phyloP scores from a whole-genome alignment of 371 early-diverging fungal genomes.

The Syncephalastrum sp. region DNA sequence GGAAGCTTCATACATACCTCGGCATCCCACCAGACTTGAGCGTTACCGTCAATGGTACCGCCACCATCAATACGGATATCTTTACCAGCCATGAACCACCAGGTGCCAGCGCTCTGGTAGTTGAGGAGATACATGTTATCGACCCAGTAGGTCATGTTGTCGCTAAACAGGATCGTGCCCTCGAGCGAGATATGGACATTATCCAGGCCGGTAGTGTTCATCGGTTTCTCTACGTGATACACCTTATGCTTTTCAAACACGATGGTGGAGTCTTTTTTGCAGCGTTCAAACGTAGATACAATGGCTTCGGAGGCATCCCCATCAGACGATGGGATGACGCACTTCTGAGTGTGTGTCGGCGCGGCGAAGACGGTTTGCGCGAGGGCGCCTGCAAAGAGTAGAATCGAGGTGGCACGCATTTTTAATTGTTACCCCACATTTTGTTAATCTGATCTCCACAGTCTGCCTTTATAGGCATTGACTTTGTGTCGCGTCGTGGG shows the following conservation, averaged over 20 bases:
- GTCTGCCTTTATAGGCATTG: too few relatives aligned
- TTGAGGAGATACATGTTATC: slow-evolving; percentile 18
- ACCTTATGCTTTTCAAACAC: slow-evolving; percentile 7
- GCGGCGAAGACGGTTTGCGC: slow-evolving; percentile 88
- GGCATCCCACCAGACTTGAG: slow-evolving; percentile 23
- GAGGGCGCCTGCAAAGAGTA: slow-evolving; percentile 51
- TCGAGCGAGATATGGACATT: slow-evolving; percentile 19
- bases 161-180: slow-evolving; percentile 13
- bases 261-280: slow-evolving; percentile 7
- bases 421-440: too few relatives aligned
- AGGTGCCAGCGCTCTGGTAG: slow-evolving; percentile 25
- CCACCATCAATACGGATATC: slow-evolving; percentile 19
- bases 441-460: too few relatives aligned
- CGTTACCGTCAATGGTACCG: slow-evolving; percentile 19
- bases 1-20: slow-evolving; percentile 1
- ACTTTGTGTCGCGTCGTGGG: too few relatives aligned
- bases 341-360: slow-evolving; percentile 48
- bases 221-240: slow-evolving; percentile 9
- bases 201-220: slow-evolving; percentile 19
- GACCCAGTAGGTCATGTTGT: slow-evolving; percentile 19
- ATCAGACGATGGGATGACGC: slow-evolving; percentile 5
- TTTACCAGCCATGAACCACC: slow-evolving; percentile 22
- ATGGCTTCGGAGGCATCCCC: slow-evolving; percentile 7
- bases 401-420: too few relatives aligned
- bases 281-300: slow-evolving; percentile 7